A percentile compares a stretch with the other conserved stretches of the same genome.
Evolutionary conservation across 2,329 filamentous ascomycete species (phyloP).

Genomic region (Podosphaera xanthii): DNA sequence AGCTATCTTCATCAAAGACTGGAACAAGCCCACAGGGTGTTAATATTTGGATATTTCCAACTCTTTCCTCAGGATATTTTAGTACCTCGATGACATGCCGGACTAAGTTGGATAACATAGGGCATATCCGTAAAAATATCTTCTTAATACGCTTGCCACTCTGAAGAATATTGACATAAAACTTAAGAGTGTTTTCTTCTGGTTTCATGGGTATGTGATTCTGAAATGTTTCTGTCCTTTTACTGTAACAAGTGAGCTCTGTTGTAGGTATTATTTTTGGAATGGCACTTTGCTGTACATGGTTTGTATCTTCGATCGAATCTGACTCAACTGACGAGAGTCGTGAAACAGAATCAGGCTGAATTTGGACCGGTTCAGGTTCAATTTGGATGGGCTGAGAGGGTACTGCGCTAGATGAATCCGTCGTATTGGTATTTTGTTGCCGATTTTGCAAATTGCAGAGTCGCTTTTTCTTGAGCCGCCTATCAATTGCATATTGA

Average conservation of each 20-base stretch:
- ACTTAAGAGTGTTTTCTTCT: constrained; percentile 1
- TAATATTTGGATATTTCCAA: constrained; percentile 9
- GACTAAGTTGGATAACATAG: constrained; percentile 10
- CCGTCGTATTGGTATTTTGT: background rate
- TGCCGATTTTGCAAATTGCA: background rate
- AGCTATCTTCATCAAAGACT: constrained; percentile 10
- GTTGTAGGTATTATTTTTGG: background rate
- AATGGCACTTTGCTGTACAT: background rate
- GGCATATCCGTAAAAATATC: constrained; percentile 8
- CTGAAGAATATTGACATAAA: constrained; percentile 12
- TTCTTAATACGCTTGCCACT: constrained; percentile 8
- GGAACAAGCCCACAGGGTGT: constrained; percentile 8
- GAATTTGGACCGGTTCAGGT: background rate
- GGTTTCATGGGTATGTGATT: background rate
- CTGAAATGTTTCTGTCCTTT: background rate
- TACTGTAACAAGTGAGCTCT: no score
- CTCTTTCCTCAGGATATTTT: constrained; percentile 4
- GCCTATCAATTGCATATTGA: constrained; percentile 10
- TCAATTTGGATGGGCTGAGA: background rate
- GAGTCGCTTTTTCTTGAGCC: constrained; percentile 6
- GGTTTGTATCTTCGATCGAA: background rate
- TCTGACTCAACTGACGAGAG: background rate
- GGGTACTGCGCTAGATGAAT: background rate
- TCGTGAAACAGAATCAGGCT: background rate
- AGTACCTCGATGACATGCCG: constrained; percentile 9